A percentile compares a stretch with the other conserved stretches of the same genome.
Conservation (phyloP, 2,329 filamentous ascomycete genomes). For the Penicillium corylophilum region DNA sequence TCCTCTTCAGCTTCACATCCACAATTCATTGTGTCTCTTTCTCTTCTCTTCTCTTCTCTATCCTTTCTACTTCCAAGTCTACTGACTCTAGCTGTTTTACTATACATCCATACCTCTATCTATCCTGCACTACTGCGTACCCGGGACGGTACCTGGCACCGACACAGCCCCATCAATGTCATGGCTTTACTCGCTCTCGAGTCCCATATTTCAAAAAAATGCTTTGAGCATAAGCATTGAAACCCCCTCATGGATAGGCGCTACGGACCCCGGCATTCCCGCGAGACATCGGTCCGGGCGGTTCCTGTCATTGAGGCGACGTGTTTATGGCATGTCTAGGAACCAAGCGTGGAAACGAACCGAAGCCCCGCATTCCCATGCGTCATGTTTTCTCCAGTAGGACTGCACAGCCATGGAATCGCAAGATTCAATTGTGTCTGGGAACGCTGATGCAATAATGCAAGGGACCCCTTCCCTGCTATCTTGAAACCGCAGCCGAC, state of each 20-base stretch:
- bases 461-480: constrained; percentile 15
- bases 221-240: background rate
- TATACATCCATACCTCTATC: no score
- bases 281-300: background rate
- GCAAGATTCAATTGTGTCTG: background rate
- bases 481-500: constrained; percentile 9
- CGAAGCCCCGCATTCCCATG: constrained; percentile 22
- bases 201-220: background rate
- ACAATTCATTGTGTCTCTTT: constrained; percentile 9
- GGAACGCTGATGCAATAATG: constrained; percentile 17
- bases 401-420: background rate
- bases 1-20: constrained; percentile 23
- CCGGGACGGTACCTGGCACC: no score
- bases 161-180: constrained; percentile 23
- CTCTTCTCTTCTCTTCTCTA: background rate
- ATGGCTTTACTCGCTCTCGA: constrained; percentile 10
- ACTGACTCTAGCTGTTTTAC: no score
- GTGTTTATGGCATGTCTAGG: constrained; percentile 12
- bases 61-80: no score
- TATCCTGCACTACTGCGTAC: background rate
- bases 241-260: background rate
- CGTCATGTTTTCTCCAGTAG: constrained; percentile 13
- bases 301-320: constrained; percentile 2
- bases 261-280: background rate
- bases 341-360: constrained; percentile 8